Conservation (phyloP, 1,139 yeast species). For the Waltiozyma sp. region DNA sequence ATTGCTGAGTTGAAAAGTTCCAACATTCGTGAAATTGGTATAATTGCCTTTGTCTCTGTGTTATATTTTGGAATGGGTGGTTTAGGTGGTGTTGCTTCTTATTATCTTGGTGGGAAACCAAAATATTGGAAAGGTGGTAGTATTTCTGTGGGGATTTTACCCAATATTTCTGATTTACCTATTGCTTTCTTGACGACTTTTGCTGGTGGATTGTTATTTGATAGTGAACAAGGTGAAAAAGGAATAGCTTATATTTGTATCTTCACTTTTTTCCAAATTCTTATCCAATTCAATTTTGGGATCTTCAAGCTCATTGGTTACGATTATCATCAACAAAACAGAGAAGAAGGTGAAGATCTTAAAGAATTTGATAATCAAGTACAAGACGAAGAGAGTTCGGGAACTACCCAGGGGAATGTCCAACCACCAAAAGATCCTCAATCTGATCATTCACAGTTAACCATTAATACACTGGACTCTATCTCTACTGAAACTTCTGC, state of each 20-base stretch:
- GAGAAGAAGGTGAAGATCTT: constrained; percentile 1
- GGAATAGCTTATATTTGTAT: constrained; percentile 87
- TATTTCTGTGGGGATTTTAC: constrained; percentile 68
- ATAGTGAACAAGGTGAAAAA: constrained; percentile 47
- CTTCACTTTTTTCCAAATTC: constrained; percentile 58
- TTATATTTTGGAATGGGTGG: constrained; percentile 12
- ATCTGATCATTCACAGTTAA: too few species aligned
- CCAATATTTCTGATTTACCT: constrained; percentile 75
- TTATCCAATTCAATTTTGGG: constrained; percentile 70
- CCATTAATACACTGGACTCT: background rate
- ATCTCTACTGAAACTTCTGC: background rate
- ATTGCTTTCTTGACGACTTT: constrained; percentile 83
- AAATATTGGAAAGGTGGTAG: constrained; percentile 77
- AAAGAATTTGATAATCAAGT: background rate
- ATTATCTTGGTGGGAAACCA: constrained; percentile 29
- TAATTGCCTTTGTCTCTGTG: constrained; percentile 27
- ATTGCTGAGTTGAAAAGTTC: constrained; percentile 60
- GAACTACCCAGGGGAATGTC: too few species aligned
- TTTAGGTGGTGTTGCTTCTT: constrained; percentile 8
- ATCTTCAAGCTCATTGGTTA: constrained; percentile 58
- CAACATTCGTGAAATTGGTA: constrained; percentile 71
- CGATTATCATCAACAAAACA: constrained; percentile 37
- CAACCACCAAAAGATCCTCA: too few species aligned
- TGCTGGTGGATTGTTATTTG: constrained; percentile 53
- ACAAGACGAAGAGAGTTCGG: background rate